Evolutionary conservation across 2,329 filamentous ascomycete species (phyloP).

Genomic region (Thelonectria olida): DNA sequence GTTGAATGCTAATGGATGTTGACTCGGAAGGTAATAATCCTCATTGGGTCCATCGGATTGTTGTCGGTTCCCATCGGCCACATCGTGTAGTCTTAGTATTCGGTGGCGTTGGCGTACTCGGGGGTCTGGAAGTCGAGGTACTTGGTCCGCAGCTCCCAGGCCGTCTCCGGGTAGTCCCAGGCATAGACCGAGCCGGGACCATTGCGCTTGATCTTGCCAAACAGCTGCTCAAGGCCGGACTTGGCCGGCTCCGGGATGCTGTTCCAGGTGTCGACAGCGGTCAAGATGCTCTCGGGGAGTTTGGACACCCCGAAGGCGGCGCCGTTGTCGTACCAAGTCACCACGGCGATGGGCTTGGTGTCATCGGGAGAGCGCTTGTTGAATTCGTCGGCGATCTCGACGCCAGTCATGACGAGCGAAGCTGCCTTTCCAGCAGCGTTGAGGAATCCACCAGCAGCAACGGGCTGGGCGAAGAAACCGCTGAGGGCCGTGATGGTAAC

Average conservation of each 20-base stretch:
- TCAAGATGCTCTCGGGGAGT: conserved; percentile 5
- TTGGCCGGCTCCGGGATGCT: conserved; percentile 13
- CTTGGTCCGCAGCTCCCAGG: conserved; percentile 11
- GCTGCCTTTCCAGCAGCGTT: conserved; percentile 13
- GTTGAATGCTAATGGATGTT: background rate
- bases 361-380: conserved; percentile 2
- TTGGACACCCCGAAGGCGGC: conserved; percentile 1
- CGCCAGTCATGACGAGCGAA: background rate
- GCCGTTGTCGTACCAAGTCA: conserved; percentile 17
- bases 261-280: conserved; percentile 9
- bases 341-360: background rate
- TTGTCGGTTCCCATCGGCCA: background rate
- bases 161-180: conserved; percentile 9
- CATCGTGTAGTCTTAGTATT: conserved; percentile 1
- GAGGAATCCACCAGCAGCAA: conserved; percentile 15
- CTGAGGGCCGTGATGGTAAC: conserved; percentile 5
- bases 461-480: conserved; percentile 13
- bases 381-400: background rate
- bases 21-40: background rate
- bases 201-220: conserved; percentile 6
- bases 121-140: conserved; percentile 10
- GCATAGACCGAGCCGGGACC: conserved; percentile 4
- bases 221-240: conserved; percentile 5
- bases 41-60: background rate
- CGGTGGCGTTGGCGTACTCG: conserved; percentile 7